Base-by-base conservation (phyloP, 768 basidiomycete species). In the Coprinopsis sp. region DNA sequence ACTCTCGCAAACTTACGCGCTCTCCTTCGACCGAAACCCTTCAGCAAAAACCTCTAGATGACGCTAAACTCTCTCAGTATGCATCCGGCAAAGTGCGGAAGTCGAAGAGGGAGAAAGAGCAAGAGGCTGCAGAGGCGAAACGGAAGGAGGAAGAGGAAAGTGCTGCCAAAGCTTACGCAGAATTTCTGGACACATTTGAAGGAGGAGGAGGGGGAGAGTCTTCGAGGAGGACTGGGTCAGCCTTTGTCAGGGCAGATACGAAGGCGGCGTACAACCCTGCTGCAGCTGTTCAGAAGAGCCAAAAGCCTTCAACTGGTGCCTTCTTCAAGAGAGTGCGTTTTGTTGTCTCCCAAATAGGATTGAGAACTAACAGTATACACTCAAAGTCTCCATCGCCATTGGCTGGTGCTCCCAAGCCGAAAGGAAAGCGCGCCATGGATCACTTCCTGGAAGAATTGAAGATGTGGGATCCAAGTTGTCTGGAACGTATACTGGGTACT, bases 341-440 rank as follows among this genome's bases (percentile, higher is more conserved):
- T 22, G 4, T 13, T 33, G 23, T 16, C 16, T 23, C 31, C 19
- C 24, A 23, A 25, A 36, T 22, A 30, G 22, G 12, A 2, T 43
- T 30, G 13, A 28, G 27, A 2, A 31, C 23, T 4, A 14, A 27
- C 25, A 40, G 24, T 46, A 14, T 40, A 44, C 28, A 34, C n/a
- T 39, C 56, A 36, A 42, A 84, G 77, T 72, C 75, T 0, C 76
- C 78, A n/a, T 83, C 88, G 19, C 79, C 84, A 3, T 70, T 78
- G 0, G 56, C 71, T 19, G 60, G 58, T 48, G 69, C 63, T 4
- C 77, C 82, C 1, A 91, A 83, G 60, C 84, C 89, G 0, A 96
- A 91, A 62, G 96, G 96, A 2, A 96, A 91, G 62, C 81, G 95
- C 41, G 91, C 89, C 1, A 98, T 98, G 91, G 94, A 97, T 64